Conservation (phyloP, 129 eudicot genomes). For the Logfia minima region DNA sequence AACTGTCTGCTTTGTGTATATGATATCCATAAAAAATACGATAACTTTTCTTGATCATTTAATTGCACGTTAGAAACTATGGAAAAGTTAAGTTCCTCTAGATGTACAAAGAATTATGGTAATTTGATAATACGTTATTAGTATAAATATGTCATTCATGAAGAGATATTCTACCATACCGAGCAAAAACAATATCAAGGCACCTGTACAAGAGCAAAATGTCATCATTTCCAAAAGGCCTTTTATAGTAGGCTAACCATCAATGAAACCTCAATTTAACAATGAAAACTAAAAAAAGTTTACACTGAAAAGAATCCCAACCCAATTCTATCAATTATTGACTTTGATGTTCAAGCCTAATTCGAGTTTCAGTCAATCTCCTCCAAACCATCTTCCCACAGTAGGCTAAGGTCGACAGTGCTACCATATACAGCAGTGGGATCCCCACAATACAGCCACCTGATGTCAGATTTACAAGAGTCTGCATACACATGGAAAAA, state of each 20-base stretch:
- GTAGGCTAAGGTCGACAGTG: slow-evolving; percentile 56
- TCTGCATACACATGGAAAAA: slow-evolving; percentile 42
- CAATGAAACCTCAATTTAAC: slow-evolving; percentile 2
- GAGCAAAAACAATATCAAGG: neutral
- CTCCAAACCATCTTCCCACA: slow-evolving; percentile 91
- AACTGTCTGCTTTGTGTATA: neutral
- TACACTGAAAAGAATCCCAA: slow-evolving; percentile 3
- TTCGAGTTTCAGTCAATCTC: slow-evolving; percentile 56
- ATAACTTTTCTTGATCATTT: too few relatives aligned
- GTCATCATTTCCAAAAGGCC: neutral
- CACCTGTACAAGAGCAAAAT: neutral
- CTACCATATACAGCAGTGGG: slow-evolving; percentile 64
- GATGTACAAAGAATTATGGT: too few relatives aligned
- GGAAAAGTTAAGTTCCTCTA: too few relatives aligned
- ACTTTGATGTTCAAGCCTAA: slow-evolving; percentile 36
- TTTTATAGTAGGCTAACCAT: neutral
- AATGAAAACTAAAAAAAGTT: slow-evolving; percentile 1
- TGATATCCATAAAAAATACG: neutral
- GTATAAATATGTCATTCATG: neutral
- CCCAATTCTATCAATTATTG: slow-evolving; percentile 13
- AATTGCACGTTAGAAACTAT: too few relatives aligned
- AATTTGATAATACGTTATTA: too few relatives aligned
- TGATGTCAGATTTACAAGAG: slow-evolving; percentile 65
- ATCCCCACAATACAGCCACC: slow-evolving; percentile 84
- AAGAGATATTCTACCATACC: neutral